Percentiles rank a stretch among this genome's conserved stretches.
phyloP scores from a whole-genome alignment of 2,329 filamentous ascomycete genomes.

The Westerdykella sp. region DNA sequence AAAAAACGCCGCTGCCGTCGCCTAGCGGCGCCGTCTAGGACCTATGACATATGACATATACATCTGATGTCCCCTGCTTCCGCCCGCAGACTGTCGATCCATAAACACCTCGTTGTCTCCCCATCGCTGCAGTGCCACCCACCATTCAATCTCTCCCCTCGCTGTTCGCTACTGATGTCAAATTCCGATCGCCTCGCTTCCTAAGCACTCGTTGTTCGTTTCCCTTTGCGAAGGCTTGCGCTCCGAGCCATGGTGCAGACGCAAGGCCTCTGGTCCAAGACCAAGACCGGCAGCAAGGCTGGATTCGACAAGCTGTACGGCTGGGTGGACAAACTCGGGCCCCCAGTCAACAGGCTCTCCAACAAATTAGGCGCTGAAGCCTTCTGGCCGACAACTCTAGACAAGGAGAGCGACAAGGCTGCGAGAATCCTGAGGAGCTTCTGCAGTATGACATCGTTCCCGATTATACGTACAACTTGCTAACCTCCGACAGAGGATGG shows the following conservation, averaged over 20 bases:
- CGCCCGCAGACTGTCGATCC: slow-evolving; percentile 1
- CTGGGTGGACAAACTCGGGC: slow-evolving; percentile 61
- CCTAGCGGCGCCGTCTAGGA: slow-evolving; percentile 9
- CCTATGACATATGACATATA: slow-evolving; percentile 2
- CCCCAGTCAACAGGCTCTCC: slow-evolving; percentile 72
- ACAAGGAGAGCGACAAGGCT: slow-evolving; percentile 87
- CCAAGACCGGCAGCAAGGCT: slow-evolving; percentile 30
- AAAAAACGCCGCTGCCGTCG: slow-evolving; percentile 23
- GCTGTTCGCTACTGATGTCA: slow-evolving; percentile 5
- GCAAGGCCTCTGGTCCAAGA: slow-evolving; percentile 24
- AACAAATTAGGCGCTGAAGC: slow-evolving; percentile 77
- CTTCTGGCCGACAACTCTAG: slow-evolving; percentile 79
- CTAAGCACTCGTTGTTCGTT: slow-evolving; percentile 3
- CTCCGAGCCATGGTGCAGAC: slow-evolving; percentile 19
- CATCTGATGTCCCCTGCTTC: slow-evolving; percentile 1
- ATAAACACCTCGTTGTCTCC: background rate
- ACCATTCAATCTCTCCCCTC: background rate
- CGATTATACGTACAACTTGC: slow-evolving; percentile 3
- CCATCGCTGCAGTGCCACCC: background rate
- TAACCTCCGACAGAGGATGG: slow-evolving; percentile 51
- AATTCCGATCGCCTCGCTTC: slow-evolving; percentile 1
- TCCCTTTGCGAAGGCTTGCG: slow-evolving; percentile 2
- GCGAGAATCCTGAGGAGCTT: slow-evolving; percentile 85
- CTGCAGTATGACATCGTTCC: slow-evolving; percentile 60
- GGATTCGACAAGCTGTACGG: slow-evolving; percentile 68